A percentile compares a stretch with the other conserved stretches of the same genome.
phyloP scores from a whole-genome alignment of 371 early-diverging fungal genomes.

The Circinella umbellata region DNA sequence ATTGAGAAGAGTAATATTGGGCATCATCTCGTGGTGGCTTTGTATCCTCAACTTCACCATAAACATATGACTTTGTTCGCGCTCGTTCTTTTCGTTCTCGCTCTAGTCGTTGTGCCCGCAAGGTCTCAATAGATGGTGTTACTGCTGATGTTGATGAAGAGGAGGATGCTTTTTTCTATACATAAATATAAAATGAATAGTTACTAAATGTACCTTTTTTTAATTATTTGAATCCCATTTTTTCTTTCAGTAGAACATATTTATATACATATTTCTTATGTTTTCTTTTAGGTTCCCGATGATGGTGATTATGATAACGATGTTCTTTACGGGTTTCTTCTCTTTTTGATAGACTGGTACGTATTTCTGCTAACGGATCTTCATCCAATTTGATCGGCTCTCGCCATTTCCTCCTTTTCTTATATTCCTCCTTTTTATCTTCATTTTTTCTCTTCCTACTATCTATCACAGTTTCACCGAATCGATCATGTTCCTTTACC shows the following conservation, averaged over 20 bases:
- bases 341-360: conserved; percentile 13
- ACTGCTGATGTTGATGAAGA: conserved; percentile 9
- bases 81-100: conserved; percentile 42
- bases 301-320: not conserved
- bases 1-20: conserved; percentile 32
- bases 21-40: not conserved
- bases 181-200: not conserved
- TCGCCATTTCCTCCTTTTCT: conserved; percentile 6
- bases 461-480: conserved; percentile 16
- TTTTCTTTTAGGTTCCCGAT: not conserved
- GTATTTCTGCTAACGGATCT: conserved; percentile 34
- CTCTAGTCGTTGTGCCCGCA: conserved; percentile 44
- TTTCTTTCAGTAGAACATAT: too few relatives aligned
- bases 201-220: too few relatives aligned
- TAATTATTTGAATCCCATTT: too few relatives aligned
- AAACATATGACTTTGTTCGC: conserved; percentile 25
- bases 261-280: conserved; percentile 6
- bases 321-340: conserved; percentile 14
- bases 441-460: conserved; percentile 9
- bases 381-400: conserved; percentile 26
- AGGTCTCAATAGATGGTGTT: conserved; percentile 32
- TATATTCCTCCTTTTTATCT: not conserved
- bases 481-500: conserved; percentile 26
- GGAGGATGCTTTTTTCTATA: conserved; percentile 19
- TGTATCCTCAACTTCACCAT: conserved; percentile 20